These are phyloP conservation scores for Colletotrichum cereale DNA, from an alignment of 2,329 filamentous ascomycete genomes.

Conservation along the genomic window DNA sequence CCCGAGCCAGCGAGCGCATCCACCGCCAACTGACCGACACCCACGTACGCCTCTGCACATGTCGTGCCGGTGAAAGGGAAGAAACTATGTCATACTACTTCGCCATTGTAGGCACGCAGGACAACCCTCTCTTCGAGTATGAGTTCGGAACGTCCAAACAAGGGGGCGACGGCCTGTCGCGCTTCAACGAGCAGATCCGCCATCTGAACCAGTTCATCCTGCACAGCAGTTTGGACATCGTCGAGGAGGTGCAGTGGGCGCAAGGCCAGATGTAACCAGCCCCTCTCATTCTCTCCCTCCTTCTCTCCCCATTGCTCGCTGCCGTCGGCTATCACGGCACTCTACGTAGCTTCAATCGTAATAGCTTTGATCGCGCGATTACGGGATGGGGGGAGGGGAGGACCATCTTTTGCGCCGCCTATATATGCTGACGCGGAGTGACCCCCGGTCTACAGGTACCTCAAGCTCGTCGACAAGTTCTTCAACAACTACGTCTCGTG, in stretches of 20 bases:
- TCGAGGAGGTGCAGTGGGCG: constrained; percentile 96
- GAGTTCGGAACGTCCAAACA: constrained; percentile 98
- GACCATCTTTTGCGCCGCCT: background rate
- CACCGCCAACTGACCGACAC: background rate
- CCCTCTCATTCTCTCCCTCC: constrained; percentile 26
- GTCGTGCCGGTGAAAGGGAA: constrained; percentile 14
- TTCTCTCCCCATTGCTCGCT: background rate
- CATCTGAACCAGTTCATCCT: constrained; percentile 98
- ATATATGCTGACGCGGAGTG: background rate
- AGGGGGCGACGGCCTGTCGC: constrained; percentile 91
- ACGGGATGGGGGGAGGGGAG: background rate
- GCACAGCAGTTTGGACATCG: constrained; percentile 92
- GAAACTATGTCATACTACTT: constrained; percentile 96
- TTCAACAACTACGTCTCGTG: constrained; percentile 95
- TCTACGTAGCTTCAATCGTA: background rate
- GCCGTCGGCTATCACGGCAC: background rate
- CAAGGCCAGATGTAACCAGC: constrained; percentile 79
- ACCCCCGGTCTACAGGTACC: constrained; percentile 72
- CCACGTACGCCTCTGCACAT: background rate
- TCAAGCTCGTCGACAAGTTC: constrained; percentile 97
- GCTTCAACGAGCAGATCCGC: constrained; percentile 88
- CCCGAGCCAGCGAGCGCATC: background rate
- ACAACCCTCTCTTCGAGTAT: constrained; percentile 96
- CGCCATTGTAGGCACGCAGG: constrained; percentile 93
- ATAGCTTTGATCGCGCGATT: background rate